Evolutionary conservation across 164 flowering plant genomes (phyloP), one percentile per base, ranked within the genome.

Genomic region (Amborella trichopoda): DNA sequence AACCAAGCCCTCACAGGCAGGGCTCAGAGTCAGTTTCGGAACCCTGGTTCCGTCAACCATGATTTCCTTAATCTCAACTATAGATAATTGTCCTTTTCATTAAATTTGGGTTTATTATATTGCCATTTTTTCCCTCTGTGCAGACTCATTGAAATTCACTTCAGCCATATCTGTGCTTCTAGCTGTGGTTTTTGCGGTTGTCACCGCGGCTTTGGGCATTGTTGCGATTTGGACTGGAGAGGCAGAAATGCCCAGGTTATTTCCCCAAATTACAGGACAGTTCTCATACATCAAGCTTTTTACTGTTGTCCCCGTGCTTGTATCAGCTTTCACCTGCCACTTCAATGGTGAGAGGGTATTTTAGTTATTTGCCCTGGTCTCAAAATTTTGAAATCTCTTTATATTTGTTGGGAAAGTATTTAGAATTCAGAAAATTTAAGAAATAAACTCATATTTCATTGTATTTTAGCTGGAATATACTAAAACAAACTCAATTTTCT

Each of bases 261-360:
- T 93, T 1, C 99, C 99, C 0, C 52, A 79, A 1, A 8, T 48
- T 13, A 19, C 46, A 74, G 34, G 50, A 28, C 59, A 54, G 3
- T 44, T 69, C 14, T 72, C 87, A 36, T 74, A 83, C 68, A 72
- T 80, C n/a, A 55, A 88, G 19, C 87, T 93, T 10, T 93, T 93
- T 72, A 88, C 99, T 0, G 95, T 85, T 0, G 69, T 83, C 34
- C 99, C 99, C 0, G 96, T 93, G 12, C 76, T 88, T 3, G 99
- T 93, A 2, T 83, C 95, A 5, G 95, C 96, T 23, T 93, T 78
- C 71, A 84, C 91, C 17, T 93, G 80, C 55, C 96, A 93, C 56
- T 93, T 85, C 71, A 93, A 88, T 60, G 91, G 98, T 87, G 48
- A 72, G 69, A 26, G 0, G n/a, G n/a, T n/a, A n/a, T n/a, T n/a